phyloP scores from a whole-genome alignment of 371 early-diverging fungal species.

The Mortierella sp. region DNA sequence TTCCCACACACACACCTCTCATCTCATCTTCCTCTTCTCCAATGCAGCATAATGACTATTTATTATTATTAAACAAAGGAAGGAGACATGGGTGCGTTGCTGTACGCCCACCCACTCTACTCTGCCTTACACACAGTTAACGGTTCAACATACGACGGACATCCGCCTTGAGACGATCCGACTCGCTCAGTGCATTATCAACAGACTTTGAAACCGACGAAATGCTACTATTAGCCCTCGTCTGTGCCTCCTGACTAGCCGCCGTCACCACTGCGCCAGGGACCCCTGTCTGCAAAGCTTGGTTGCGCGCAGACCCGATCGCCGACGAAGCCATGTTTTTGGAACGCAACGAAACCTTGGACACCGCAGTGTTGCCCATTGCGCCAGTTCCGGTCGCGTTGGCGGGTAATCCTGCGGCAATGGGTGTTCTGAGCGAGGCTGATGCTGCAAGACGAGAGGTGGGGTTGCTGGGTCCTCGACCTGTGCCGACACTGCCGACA shows the following conservation, averaged over 20 bases:
- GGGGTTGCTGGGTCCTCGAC: conserved; percentile 41
- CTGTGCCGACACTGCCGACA: conserved; percentile 33
- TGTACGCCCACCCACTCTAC: no score
- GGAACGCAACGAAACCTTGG: conserved; percentile 41
- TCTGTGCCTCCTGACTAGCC: conserved; percentile 49
- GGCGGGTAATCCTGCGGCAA: conserved; percentile 52
- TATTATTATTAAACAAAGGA: no score
- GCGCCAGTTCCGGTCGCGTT: conserved; percentile 43
- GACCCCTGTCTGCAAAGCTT: conserved; percentile 39
- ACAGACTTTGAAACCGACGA: conserved; percentile 37
- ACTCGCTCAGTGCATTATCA: conserved; percentile 49
- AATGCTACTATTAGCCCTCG: conserved; percentile 45
- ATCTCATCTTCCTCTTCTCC: no score
- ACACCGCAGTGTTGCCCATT: conserved; percentile 40
- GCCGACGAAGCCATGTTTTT: conserved; percentile 49
- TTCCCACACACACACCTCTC: no score
- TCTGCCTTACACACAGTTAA: not conserved
- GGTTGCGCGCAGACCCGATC: conserved; percentile 45
- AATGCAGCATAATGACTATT: no score
- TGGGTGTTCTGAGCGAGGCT: conserved; percentile 44
- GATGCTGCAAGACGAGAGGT: conserved; percentile 47
- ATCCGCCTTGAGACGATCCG: conserved; percentile 51
- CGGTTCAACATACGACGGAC: conserved; percentile 54
- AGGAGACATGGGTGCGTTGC: no score
- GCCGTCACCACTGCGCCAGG: conserved; percentile 28